Conservation (phyloP, 495 filamentous ascomycete species). For the Letharia columbiana region DNA sequence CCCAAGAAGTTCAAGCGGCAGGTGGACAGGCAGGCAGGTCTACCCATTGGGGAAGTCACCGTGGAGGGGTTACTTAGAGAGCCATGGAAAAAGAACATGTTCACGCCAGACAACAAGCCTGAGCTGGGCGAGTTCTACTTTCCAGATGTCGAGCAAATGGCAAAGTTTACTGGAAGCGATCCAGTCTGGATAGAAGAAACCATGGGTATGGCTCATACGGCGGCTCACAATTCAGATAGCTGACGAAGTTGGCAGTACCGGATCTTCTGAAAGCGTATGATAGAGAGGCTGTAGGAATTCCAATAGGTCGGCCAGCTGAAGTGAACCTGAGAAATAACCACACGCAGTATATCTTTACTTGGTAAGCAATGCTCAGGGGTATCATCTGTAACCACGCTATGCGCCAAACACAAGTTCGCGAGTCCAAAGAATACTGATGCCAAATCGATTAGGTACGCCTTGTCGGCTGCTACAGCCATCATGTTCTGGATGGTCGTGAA, state of each 20-base stretch:
- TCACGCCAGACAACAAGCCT: conserved; percentile 83
- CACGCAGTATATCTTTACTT: conserved; percentile 96
- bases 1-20: conserved; percentile 58
- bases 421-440: background rate
- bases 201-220: conserved; percentile 52
- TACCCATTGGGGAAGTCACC: conserved; percentile 59
- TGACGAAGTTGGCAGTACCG: conserved; percentile 46
- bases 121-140: conserved; percentile 85
- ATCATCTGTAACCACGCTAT: background rate
- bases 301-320: conserved; percentile 82
- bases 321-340: conserved; percentile 95
- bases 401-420: background rate
- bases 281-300: conserved; percentile 69
- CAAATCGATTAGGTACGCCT: conserved; percentile 61
- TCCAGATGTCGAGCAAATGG: conserved; percentile 90
- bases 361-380: conserved; percentile 47
- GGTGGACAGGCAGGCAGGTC: conserved; percentile 46
- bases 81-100: conserved; percentile 95
- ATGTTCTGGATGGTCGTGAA: conserved; percentile 93
- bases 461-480: conserved; percentile 75
- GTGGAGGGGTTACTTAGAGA: conserved; percentile 78
- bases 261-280: conserved; percentile 66
- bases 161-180: conserved; percentile 71
- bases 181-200: conserved; percentile 94
- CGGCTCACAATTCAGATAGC: conserved; percentile 20